Evolutionary conservation across 2,329 filamentous ascomycete species (phyloP), one percentile per base, ranked within the genome.

Genomic region (Dichotomopilus funicola): DNA sequence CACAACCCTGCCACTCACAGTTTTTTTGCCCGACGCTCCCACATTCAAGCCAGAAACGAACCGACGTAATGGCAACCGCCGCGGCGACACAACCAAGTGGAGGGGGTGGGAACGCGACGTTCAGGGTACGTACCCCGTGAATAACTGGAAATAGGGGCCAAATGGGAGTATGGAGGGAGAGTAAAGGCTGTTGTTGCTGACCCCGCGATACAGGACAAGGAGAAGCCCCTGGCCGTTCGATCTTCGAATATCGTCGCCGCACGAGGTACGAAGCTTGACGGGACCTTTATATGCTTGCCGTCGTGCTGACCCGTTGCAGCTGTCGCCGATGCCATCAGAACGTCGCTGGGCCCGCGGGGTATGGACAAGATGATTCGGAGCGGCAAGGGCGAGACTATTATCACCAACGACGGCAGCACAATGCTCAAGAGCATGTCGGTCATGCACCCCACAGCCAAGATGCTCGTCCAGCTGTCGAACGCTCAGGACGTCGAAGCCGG

Each of bases 351-450:
- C 62, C 94, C 94, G 63, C 86, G 94, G 73, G 94, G 94, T 70
- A 96, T 96, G 91, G 91, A 96, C 78, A 96, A 96, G 80, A 96
- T 96, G 91, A 97, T 99, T 67, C 88, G 95, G 79, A 95, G 88
- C 58, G 89, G 91, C 71, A 96, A 90, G 77, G 94, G 92, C 75
- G 89, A 95, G 74, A 96, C 91, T 56, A 94, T 97, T 72, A 99
- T 99, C 76, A 99, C 94, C 69, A 99, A 99, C 79, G 94, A 99
- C 75, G 94, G 94, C 72, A 95, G 95, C 78, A 99, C 94, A 56
- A 99, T 99, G 92, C 78, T 99, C 69, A 95, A 89, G 77, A 92
- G 92, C 78, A 97, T 99, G 94, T 88, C 89, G 63, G 94, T 99
- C 64, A 91, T 99, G 87, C 94, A 99, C 71, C 94, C 94, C n/a